Evolutionary conservation across 1,139 yeast species (phyloP).

Genomic region (Candida freyschussii): DNA sequence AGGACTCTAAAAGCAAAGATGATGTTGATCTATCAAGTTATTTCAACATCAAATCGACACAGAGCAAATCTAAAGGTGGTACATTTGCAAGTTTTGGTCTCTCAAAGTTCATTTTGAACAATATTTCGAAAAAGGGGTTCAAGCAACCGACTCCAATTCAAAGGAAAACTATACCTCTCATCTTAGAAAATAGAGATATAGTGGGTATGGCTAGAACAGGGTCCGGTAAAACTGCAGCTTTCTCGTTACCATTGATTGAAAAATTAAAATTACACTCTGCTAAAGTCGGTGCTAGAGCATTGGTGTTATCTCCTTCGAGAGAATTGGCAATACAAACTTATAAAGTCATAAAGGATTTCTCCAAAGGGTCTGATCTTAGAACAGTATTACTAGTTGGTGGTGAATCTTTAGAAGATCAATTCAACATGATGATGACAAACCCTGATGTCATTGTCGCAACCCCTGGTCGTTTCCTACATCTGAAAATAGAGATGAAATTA

Average conservation of each 20-base stretch:
- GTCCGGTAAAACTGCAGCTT: slow-evolving; percentile 98
- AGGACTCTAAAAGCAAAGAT: slow-evolving; percentile 40
- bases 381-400: slow-evolving; percentile 89
- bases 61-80: slow-evolving; percentile 70
- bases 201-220: slow-evolving; percentile 99
- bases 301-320: slow-evolving; percentile 88
- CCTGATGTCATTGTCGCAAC: slow-evolving; percentile 97
- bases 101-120: slow-evolving; percentile 62
- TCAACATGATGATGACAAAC: slow-evolving; percentile 83
- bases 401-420: slow-evolving; percentile 94
- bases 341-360: slow-evolving; percentile 83
- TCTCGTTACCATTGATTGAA: slow-evolving; percentile 88
- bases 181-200: slow-evolving; percentile 84
- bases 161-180: slow-evolving; percentile 87
- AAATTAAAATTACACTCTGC: slow-evolving; percentile 78
- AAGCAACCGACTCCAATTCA: slow-evolving; percentile 97
- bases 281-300: slow-evolving; percentile 83
- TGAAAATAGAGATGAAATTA: slow-evolving; percentile 90
- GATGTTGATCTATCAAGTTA: slow-evolving; percentile 42
- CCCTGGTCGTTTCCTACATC: slow-evolving; percentile 94
- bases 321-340: slow-evolving; percentile 91
- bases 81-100: slow-evolving; percentile 89
- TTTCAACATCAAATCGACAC: slow-evolving; percentile 41
- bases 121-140: slow-evolving; percentile 81
- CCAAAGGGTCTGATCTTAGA: slow-evolving; percentile 79